phyloP scores from a whole-genome alignment of 1,139 yeast species.

The Yarrowia galli region DNA sequence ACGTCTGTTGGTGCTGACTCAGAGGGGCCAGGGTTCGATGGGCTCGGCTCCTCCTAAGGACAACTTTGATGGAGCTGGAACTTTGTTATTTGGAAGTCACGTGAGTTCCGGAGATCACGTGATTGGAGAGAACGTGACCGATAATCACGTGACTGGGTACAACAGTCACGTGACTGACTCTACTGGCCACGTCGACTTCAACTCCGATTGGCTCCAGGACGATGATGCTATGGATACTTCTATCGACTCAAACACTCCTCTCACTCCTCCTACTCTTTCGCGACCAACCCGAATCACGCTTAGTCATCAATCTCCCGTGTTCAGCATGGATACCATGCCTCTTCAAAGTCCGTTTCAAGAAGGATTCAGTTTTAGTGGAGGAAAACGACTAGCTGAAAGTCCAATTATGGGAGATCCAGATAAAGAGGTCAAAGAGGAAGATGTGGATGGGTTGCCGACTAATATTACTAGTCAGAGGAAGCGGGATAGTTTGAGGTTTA shows the following conservation, averaged over 20 bases:
- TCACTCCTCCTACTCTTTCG: constrained; percentile 20
- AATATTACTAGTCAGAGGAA: constrained; percentile 50
- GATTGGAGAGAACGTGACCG: too few relatives aligned
- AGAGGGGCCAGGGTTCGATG: constrained; percentile 41
- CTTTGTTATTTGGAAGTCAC: constrained; percentile 17
- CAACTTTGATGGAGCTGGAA: constrained; percentile 7
- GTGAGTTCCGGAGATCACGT: constrained; percentile 4
- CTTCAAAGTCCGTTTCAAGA: constrained; percentile 37
- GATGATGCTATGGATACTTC: constrained; percentile 37
- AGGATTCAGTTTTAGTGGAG: constrained; percentile 26
- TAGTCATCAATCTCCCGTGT: constrained; percentile 39
- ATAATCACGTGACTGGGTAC: too few relatives aligned
- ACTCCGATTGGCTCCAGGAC: constrained; percentile 40
- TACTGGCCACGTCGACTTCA: constrained; percentile 39
- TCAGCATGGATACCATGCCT: constrained; percentile 29
- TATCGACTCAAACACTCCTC: constrained; percentile 15
- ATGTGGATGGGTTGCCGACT: constrained; percentile 45
- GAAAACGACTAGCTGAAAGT: constrained; percentile 18
- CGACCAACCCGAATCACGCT: constrained; percentile 32
- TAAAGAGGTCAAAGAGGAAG: constrained; percentile 15
- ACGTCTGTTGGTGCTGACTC: constrained; percentile 47
- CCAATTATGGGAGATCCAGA: constrained; percentile 15
- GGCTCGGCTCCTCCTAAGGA: too few relatives aligned
- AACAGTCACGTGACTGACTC: too few relatives aligned
- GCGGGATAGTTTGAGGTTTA: constrained; percentile 50